Percentiles rank a stretch among this genome's conserved stretches.
phyloP scores from a whole-genome alignment of 257 asterid genomes.

The Misopates orontium region DNA sequence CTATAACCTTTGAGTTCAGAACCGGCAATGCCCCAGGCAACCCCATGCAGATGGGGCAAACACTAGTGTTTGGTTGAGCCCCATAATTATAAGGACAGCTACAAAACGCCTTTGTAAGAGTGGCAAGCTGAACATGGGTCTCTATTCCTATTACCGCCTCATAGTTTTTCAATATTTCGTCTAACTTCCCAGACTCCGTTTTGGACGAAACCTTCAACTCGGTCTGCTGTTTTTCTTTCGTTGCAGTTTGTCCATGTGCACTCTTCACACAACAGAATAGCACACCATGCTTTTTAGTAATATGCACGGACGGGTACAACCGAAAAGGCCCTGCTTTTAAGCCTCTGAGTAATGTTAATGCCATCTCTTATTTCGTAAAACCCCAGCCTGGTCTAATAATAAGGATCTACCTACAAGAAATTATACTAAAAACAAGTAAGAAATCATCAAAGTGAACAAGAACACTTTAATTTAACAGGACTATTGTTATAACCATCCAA shows the following conservation, averaged over 20 bases:
- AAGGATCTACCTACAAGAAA: neutral
- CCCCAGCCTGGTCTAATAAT: neutral
- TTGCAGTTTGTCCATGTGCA: slow-evolving; percentile 49
- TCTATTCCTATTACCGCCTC: slow-evolving; percentile 94
- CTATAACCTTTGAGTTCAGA: slow-evolving; percentile 82
- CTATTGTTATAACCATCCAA: no score
- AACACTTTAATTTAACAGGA: no score
- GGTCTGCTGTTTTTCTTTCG: slow-evolving; percentile 58
- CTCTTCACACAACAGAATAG: slow-evolving; percentile 44
- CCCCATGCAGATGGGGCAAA: slow-evolving; percentile 95
- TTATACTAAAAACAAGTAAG: no score
- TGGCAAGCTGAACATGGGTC: slow-evolving; percentile 86
- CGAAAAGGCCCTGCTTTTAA: slow-evolving; percentile 50
- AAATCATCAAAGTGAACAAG: no score
- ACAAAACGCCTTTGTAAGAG: slow-evolving; percentile 58
- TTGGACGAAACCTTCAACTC: slow-evolving; percentile 44
- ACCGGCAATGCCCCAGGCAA: slow-evolving; percentile 97
- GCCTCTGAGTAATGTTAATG: slow-evolving; percentile 76
- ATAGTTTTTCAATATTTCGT: slow-evolving; percentile 59
- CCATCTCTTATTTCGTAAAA: slow-evolving; percentile 45
- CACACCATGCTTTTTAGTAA: slow-evolving; percentile 48
- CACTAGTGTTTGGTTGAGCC: slow-evolving; percentile 74
- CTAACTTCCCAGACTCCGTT: slow-evolving; percentile 39
- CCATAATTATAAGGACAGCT: slow-evolving; percentile 72
- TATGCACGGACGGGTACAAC: slow-evolving; percentile 56